These are phyloP conservation scores for Rosa multiflora DNA, from an alignment of 306 rosid genomes.

Conservation along the genomic window DNA sequence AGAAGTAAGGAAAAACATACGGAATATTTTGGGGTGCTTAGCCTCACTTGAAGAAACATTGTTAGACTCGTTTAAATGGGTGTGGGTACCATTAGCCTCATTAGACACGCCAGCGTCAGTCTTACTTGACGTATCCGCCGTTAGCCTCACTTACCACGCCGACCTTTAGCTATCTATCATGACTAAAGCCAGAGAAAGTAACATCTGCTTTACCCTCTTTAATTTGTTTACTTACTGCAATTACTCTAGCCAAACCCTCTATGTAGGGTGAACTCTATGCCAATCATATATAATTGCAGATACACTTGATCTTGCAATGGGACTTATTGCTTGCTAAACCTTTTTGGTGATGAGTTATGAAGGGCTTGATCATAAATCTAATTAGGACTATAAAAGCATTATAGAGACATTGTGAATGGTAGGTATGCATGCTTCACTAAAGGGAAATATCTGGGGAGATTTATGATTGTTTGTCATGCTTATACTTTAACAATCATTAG, in stretches of 20 bases:
- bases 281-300: neutral
- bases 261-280: neutral
- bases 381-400: neutral
- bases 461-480: constrained; percentile 29
- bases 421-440: constrained; percentile 29
- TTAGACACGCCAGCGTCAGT: neutral
- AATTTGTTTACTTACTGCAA: neutral
- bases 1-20: no score
- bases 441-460: constrained; percentile 34
- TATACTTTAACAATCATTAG: constrained; percentile 26
- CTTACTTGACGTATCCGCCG: neutral
- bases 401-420: constrained; percentile 24
- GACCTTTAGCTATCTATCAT: neutral
- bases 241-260: constrained; percentile 7
- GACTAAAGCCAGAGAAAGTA: neutral
- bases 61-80: no score
- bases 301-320: neutral
- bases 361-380: neutral
- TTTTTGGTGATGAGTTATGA: neutral
- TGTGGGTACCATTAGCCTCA: neutral
- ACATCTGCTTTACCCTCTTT: neutral
- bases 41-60: no score
- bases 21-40: no score
- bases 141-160: neutral
- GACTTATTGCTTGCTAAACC: neutral